Percentiles rank a stretch among this genome's conserved stretches.
Evolutionary conservation across 2,329 filamentous ascomycete genomes (phyloP).

Genomic region (Simplicillium aogashimaense): DNA sequence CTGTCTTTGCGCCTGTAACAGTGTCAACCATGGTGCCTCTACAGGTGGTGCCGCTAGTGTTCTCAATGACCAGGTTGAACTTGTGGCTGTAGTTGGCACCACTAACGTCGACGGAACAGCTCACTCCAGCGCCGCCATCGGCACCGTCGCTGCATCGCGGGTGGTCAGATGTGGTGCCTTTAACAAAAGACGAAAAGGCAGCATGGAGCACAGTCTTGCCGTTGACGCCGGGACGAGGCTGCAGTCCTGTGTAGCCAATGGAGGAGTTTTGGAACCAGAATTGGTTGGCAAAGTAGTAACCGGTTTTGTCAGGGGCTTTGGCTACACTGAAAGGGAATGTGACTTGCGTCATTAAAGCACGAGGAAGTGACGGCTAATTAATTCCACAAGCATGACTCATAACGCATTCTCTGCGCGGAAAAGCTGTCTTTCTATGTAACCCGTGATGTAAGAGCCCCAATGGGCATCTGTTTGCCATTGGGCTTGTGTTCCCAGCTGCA

Average conservation of each 20-base stretch:
- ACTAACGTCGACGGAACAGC: slow-evolving; percentile 10
- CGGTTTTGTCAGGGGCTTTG: slow-evolving; percentile 7
- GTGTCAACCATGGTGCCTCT: slow-evolving; percentile 11
- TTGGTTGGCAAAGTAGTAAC: slow-evolving; percentile 15
- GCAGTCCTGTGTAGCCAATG: slow-evolving; percentile 12
- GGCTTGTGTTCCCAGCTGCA: too few relatives aligned
- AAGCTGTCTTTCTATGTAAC: too few relatives aligned
- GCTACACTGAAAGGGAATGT: slow-evolving; percentile 13
- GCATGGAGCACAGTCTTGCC: slow-evolving; percentile 9
- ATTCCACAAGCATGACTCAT: too few relatives aligned
- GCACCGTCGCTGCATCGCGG: slow-evolving; percentile 13
- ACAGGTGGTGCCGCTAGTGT: slow-evolving; percentile 11
- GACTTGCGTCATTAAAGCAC: too few relatives aligned
- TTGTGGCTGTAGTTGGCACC: slow-evolving; percentile 9
- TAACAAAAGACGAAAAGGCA: slow-evolving; percentile 12
- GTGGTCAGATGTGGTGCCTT: slow-evolving; percentile 8
- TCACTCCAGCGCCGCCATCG: slow-evolving; percentile 14
- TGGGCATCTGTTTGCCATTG: too few relatives aligned
- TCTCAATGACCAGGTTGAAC: slow-evolving; percentile 11
- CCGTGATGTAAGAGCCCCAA: too few relatives aligned
- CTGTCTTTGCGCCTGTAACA: slow-evolving; percentile 1
- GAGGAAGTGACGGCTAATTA: too few relatives aligned
- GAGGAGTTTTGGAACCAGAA: slow-evolving; percentile 8
- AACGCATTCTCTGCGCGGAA: too few relatives aligned
- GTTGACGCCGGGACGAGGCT: slow-evolving; percentile 8